Evolutionary conservation across 176 grass and related monocot genomes (phyloP).

Genomic region (Cymbopogon citratus): DNA sequence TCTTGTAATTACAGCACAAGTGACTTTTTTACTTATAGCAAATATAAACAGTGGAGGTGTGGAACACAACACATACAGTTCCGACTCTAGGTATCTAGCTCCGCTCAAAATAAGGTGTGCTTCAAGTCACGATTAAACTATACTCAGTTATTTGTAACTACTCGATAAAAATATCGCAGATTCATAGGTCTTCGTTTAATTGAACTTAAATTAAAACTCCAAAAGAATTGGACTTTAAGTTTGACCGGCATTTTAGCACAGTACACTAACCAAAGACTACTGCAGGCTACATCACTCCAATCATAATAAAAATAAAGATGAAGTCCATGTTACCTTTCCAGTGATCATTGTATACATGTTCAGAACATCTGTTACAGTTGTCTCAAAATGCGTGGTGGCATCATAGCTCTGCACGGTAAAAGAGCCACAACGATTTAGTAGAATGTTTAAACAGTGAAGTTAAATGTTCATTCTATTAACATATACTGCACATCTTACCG

Average conservation of each 20-base stretch:
- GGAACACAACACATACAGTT: neutral
- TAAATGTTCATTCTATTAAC: neutral
- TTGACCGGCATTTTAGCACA: neutral
- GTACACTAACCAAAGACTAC: neutral
- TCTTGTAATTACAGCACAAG: neutral
- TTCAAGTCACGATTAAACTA: conserved; percentile 6
- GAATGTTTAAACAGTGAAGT: neutral
- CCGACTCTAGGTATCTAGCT: neutral
- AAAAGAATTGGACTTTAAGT: neutral
- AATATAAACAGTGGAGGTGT: neutral
- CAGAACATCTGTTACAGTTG: conserved; percentile 78
- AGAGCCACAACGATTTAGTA: conserved; percentile 16
- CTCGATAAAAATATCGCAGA: neutral
- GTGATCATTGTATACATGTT: conserved; percentile 90
- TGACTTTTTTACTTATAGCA: neutral
- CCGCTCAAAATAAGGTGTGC: neutral
- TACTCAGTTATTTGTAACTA: neutral
- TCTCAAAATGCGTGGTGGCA: conserved; percentile 95
- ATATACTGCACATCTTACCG: conserved; percentile 41
- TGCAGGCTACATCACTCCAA: too few species aligned
- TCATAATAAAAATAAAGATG: neutral
- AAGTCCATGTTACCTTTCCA: conserved; percentile 48
- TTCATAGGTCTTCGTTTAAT: neutral
- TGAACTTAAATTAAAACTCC: too few species aligned
- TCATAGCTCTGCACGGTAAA: conserved; percentile 75